These are phyloP conservation scores for Backusella westeae DNA, from an alignment of 192 early-diverging fungal species.

Conservation along the genomic window DNA sequence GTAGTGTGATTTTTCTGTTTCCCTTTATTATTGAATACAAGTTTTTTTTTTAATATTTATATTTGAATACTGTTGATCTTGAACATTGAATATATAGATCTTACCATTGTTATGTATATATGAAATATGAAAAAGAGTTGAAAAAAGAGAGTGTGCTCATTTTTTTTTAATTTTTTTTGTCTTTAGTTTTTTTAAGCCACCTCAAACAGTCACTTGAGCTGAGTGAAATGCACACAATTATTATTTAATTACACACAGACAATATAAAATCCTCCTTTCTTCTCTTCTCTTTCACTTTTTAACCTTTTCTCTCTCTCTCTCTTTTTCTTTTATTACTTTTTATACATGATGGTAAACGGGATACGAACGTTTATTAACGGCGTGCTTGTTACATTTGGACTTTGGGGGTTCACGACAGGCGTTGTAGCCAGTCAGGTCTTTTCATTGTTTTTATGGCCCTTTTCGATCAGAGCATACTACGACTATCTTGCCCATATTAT, in stretches of 20 bases:
- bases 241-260: background rate
- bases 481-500: constrained; percentile 16
- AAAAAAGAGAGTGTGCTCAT: background rate
- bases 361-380: background rate
- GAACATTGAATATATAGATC: background rate
- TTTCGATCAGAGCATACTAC: constrained; percentile 7
- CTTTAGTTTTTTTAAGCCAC: constrained; percentile 1
- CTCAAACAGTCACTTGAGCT: constrained; percentile 4
- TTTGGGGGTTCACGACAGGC: background rate
- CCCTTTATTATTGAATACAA: background rate
- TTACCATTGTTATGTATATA: background rate
- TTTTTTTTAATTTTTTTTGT: background rate
- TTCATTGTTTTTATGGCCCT: constrained; percentile 19
- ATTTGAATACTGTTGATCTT: background rate
- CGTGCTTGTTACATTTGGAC: background rate
- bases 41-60: background rate
- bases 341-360: background rate
- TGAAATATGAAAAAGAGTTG: background rate
- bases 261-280: background rate
- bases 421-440: background rate
- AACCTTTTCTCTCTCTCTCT: background rate
- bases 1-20: constrained; percentile 54
- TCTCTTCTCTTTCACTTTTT: background rate
- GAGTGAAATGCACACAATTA: constrained; percentile 1
- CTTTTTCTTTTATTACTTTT: background rate